phyloP scores from a whole-genome alignment of 345 rosid species.

The Salix brachista region DNA sequence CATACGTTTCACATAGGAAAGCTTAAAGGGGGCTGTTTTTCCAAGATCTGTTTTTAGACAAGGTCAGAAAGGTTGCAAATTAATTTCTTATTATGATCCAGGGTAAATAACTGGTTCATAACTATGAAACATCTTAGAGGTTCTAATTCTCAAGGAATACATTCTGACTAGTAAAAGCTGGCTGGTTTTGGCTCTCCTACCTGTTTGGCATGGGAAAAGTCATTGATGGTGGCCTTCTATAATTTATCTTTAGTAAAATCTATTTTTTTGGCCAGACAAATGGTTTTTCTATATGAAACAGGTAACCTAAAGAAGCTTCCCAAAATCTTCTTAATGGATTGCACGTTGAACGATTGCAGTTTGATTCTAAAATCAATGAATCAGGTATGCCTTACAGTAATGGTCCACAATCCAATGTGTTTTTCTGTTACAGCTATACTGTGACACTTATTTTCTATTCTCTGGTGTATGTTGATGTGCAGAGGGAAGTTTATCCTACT shows the following conservation, averaged over 20 bases:
- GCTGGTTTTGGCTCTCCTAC: too few species aligned
- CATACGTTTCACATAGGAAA: not conserved
- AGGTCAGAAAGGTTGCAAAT: not conserved
- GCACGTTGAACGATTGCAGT: constrained; percentile 90
- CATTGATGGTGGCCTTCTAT: too few species aligned
- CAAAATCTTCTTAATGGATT: constrained; percentile 73
- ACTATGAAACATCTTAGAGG: not conserved
- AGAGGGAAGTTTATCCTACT: constrained; percentile 85
- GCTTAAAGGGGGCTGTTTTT: not conserved
- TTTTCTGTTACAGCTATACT: not conserved
- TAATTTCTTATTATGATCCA: not conserved
- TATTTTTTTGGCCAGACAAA: not conserved
- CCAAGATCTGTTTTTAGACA: not conserved
- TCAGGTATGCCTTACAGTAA: constrained; percentile 47
- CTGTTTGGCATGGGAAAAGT: too few species aligned
- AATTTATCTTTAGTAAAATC: not conserved
- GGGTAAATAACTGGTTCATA: too few species aligned
- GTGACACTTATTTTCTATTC: not conserved
- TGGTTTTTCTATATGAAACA: constrained; percentile 7
- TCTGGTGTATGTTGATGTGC: constrained; percentile 27
- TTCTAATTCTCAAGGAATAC: too few species aligned
- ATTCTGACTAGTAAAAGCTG: too few species aligned
- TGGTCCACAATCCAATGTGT: not conserved
- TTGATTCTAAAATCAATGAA: constrained; percentile 52
- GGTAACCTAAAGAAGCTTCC: constrained; percentile 48